Conservation (phyloP, 2,329 filamentous ascomycete species). For the Thielaviopsis populi region DNA sequence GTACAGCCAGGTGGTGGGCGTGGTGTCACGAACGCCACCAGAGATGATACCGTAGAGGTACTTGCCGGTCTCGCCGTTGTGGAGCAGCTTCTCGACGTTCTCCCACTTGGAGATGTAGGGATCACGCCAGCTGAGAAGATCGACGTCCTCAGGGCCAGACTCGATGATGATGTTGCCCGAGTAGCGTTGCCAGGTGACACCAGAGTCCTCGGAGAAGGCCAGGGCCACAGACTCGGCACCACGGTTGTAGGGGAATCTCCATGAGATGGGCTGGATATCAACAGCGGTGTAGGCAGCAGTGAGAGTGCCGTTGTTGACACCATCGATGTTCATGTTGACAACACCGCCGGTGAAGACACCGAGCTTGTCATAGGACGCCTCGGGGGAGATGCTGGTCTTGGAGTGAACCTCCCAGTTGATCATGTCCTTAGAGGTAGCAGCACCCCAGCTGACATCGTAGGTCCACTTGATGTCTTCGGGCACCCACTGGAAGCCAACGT, state of each 20-base stretch:
- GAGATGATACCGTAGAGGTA: slow-evolving; percentile 31
- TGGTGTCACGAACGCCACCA: slow-evolving; percentile 19
- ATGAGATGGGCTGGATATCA: slow-evolving; percentile 30
- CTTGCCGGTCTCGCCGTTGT: slow-evolving; percentile 12
- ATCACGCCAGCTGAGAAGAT: slow-evolving; percentile 21
- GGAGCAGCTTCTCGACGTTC: slow-evolving; percentile 18
- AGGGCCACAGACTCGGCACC: slow-evolving; percentile 32
- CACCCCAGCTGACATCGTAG: slow-evolving; percentile 22
- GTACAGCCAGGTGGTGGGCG: slow-evolving; percentile 20
- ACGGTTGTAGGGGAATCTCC: slow-evolving; percentile 31
- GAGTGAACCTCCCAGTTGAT: slow-evolving; percentile 22
- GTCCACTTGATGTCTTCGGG: slow-evolving; percentile 20
- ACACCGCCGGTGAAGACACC: slow-evolving; percentile 33
- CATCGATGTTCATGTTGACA: slow-evolving; percentile 30
- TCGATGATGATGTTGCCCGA: slow-evolving; percentile 19
- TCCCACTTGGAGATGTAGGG: slow-evolving; percentile 20
- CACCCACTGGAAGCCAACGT: slow-evolving; percentile 28
- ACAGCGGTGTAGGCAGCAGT: slow-evolving; percentile 33
- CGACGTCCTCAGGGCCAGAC: slow-evolving; percentile 18
- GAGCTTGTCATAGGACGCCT: slow-evolving; percentile 29
- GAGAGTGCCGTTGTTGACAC: slow-evolving; percentile 22
- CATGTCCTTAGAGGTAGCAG: slow-evolving; percentile 28
- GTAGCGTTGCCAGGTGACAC: slow-evolving; percentile 19
- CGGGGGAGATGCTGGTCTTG: slow-evolving; percentile 15
- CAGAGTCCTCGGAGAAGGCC: slow-evolving; percentile 28